Conservation (phyloP, 2,329 filamentous ascomycete genomes). For the Plectosphaerella sp. region DNA sequence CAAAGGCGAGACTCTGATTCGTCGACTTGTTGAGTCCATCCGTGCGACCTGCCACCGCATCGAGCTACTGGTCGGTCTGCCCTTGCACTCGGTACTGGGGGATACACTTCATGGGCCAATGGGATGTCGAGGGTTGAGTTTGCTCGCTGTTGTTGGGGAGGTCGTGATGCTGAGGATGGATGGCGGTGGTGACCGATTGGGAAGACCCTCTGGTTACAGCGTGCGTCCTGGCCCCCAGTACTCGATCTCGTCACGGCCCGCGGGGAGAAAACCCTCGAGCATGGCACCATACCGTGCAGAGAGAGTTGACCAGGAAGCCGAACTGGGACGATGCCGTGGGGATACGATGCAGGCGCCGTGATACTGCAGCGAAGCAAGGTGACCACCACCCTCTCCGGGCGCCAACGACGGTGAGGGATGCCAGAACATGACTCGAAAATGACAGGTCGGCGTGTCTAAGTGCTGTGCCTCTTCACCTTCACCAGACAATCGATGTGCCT, state of each 20-base stretch:
- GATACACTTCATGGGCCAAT: neutral
- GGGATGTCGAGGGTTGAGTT: neutral
- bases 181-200: neutral
- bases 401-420: too few species aligned
- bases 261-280: neutral
- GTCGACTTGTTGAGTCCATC: constrained; percentile 9
- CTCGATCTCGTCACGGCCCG: too few species aligned
- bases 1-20: constrained; percentile 17
- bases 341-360: neutral
- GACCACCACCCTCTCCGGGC: too few species aligned
- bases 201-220: neutral
- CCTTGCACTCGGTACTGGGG: constrained; percentile 3
- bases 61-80: constrained; percentile 5
- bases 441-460: too few species aligned
- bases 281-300: neutral
- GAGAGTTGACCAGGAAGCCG: neutral
- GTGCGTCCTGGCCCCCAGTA: neutral
- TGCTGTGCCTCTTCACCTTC: too few species aligned
- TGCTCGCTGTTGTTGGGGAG: too few species aligned
- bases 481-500: too few species aligned
- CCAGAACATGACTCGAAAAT: too few species aligned
- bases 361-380: too few species aligned
- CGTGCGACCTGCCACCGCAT: constrained; percentile 8
- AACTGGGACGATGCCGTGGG: neutral
- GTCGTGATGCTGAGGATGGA: neutral